Conservation (phyloP, 768 basidiomycete species). For the Suillus placidus region DNA sequence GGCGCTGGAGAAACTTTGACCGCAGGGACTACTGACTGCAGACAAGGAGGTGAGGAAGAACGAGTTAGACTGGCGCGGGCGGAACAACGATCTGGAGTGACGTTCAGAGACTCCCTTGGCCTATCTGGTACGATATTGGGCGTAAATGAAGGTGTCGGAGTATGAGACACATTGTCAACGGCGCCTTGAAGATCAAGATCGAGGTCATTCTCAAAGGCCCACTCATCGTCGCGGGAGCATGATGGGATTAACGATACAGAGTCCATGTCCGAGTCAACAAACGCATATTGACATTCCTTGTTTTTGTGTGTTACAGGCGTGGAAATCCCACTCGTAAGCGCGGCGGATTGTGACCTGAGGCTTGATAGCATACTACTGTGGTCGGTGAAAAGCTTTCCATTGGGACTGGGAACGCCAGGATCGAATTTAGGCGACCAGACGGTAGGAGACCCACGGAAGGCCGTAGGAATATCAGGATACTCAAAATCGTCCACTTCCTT, state of each 20-base stretch:
- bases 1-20: background rate
- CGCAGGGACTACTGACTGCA: constrained; percentile 7
- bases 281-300: constrained; percentile 19
- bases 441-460: constrained; percentile 43
- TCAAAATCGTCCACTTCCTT: constrained; percentile 24
- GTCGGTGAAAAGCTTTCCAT: constrained; percentile 26
- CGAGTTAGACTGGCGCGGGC: constrained; percentile 11
- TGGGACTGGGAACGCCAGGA: constrained; percentile 1
- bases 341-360: constrained; percentile 37
- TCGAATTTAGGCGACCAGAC: constrained; percentile 35
- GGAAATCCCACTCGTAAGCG: constrained; percentile 21
- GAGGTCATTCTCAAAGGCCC: constrained; percentile 39
- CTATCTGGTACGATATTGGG: background rate
- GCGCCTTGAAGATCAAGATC: constrained; percentile 16
- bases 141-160: background rate
- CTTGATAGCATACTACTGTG: constrained; percentile 41
- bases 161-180: constrained; percentile 5
- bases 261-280: background rate
- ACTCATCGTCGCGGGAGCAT: constrained; percentile 35
- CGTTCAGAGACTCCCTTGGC: constrained; percentile 5
- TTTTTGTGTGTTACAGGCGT: constrained; percentile 15
- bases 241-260: constrained; percentile 6
- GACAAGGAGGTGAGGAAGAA: constrained; percentile 19
- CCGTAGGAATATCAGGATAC: constrained; percentile 47
- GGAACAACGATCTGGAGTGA: constrained; percentile 20